Base-by-base conservation (phyloP, 768 basidiomycete genomes). In the Mycena epipterygia region DNA sequence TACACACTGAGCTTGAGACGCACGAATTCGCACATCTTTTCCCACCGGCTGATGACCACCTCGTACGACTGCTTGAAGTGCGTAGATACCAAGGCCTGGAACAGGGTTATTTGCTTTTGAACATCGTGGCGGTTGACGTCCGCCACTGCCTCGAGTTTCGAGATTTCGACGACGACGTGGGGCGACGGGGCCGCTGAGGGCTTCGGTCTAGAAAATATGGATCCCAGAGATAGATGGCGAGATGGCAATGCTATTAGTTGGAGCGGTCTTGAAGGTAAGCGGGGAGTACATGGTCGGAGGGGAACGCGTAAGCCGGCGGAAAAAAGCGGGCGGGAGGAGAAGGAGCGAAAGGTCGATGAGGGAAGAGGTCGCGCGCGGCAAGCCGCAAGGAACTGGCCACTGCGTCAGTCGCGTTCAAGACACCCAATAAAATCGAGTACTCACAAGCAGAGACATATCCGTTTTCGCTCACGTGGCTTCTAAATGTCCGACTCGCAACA, bases 11-110 rank as follows among this genome's bases (percentile, higher is more conserved):
- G 59, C 41, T 12, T 64, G 13, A 27, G 33, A 89, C 93, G 74
- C 82, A 95, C 95, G 77, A 92, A 94, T 87, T 95, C 92, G 75
- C 88, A 89, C 87, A 91, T 90, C 73, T 90, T 86, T 77, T 96
- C 94, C 94, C 95, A 96, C 64, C 94, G 89, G 75, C 84, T 89
- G 65, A 94, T 89, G 64, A 95, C 82, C 27, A 93, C 82, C 67
- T 94, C 91, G 78, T 91, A 91, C 0, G 89, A 94, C 16, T 90
- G 86, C 64, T 88, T 89, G 37, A 91, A 82, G 58, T 89, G 88
- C 0, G 92, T 92, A 0, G 88, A 88, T 25, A 88, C 74, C 32
- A 96, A 82, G 21, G 91, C 94, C 27, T 88, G 86, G 77, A 90
- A 92, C 17, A 95, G 82, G 3, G 89, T 84, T 64, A 95, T 78